Evolutionary conservation across 352 stramenopile species (phyloP).

Genomic region (Aphanomyces cochlioides): DNA sequence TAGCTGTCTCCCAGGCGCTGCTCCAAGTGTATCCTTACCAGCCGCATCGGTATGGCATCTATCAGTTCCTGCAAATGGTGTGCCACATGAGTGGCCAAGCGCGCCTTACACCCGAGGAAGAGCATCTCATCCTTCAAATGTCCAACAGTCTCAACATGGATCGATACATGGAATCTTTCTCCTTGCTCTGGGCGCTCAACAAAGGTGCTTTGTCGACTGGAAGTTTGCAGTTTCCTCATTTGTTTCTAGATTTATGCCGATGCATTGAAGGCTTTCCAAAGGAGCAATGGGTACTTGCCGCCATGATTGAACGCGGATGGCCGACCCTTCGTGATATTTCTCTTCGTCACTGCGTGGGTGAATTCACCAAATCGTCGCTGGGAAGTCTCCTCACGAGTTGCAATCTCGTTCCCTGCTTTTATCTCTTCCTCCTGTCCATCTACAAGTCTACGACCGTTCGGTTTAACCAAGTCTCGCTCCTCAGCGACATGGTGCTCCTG

Average conservation of each 20-base stretch:
- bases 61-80: slow-evolving; percentile 13
- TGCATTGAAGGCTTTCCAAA: slow-evolving; percentile 28
- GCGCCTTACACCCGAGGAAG: slow-evolving; percentile 18
- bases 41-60: slow-evolving; percentile 19
- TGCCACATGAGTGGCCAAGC: slow-evolving; percentile 15
- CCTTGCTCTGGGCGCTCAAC: slow-evolving; percentile 22
- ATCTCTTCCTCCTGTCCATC: slow-evolving; percentile 24
- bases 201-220: not conserved
- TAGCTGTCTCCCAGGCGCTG: slow-evolving; percentile 15
- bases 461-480: not conserved
- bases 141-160: slow-evolving; percentile 26
- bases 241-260: slow-evolving; percentile 17
- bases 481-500: slow-evolving; percentile 13
- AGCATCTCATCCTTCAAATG: slow-evolving; percentile 28
- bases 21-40: slow-evolving; percentile 25
- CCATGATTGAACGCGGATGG: slow-evolving; percentile 25
- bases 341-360: slow-evolving; percentile 16
- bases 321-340: slow-evolving; percentile 13
- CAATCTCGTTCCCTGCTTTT: slow-evolving; percentile 30
- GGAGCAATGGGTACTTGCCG: slow-evolving; percentile 25
- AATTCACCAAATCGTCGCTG: slow-evolving; percentile 24
- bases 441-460: not conserved
- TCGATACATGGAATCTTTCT: slow-evolving; percentile 28
- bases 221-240: not conserved
- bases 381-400: slow-evolving; percentile 14